Evolutionary conservation across 2,329 filamentous ascomycete genomes (phyloP), one percentile per base, ranked within the genome.

Genomic region (Cucurbitaria berberidis): DNA sequence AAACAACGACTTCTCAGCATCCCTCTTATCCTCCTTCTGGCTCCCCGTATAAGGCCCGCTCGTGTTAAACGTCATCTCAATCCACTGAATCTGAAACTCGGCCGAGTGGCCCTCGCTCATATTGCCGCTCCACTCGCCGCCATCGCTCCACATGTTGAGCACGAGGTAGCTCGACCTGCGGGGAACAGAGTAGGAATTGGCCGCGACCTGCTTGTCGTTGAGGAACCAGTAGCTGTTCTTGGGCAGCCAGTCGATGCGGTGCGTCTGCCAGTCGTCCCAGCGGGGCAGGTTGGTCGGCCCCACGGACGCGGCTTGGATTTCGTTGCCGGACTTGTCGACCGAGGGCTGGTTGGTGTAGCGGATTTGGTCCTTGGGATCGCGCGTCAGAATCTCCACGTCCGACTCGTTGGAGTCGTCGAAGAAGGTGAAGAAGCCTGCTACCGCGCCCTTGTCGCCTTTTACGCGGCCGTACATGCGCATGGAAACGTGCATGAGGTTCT

Each of bases 321-420:
- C 75, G 30, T 79, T 72, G 26, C 79, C 80, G 9, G 74, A 67
- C 11, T 74, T 72, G 51, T 75, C 78, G 50, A 81, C 80, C 0
- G 81, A 76, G 0, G 84, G 84, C 66, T 87, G 84, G 66, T 87
- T 87, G 13, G 84, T 86, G 71, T 84, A 87, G 55, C 76, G 77
- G 4, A 81, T 74, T 3, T 72, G 74, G 49, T 73, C 68, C 1
- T 65, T 69, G 1, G 78, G 74, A 47, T 82, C 81, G 5, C 72
- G 66, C 1, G 81, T 83, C 10, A 83, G 67, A 53, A 84, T 81
- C 67, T 84, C 81, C 54, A 84, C 79, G 56, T 84, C 81, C 0
- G 78, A 79, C 62, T 84, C 81, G 59, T 79, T 79, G 26, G 59
- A 69, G 43, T 76, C 72, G 35, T 79, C 74, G 52, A 70, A 73